Evolutionary conservation across 768 basidiomycete species (phyloP).

Genomic region (Podaxis mareebaensis): DNA sequence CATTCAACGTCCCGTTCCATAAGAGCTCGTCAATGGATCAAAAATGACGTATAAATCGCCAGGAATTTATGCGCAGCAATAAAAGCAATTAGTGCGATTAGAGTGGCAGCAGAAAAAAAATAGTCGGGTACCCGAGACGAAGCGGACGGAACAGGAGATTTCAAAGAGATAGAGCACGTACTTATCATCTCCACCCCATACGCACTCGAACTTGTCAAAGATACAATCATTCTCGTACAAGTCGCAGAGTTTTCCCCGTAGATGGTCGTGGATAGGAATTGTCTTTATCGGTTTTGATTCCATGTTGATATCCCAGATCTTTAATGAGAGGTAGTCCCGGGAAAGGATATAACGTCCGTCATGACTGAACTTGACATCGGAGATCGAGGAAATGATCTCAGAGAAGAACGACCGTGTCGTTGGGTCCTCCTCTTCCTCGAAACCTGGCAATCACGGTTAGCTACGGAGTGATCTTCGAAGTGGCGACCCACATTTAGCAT

Average conservation of each 20-base stretch:
- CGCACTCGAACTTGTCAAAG: constrained; percentile 99
- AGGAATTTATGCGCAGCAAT: constrained; percentile 3
- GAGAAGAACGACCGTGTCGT: constrained; percentile 98
- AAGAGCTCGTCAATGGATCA: constrained; percentile 6
- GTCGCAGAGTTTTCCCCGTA: constrained; percentile 96
- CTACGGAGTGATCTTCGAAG: constrained; percentile 16
- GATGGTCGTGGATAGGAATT: constrained; percentile 97
- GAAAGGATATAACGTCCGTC: constrained; percentile 97
- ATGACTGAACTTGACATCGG: constrained; percentile 98
- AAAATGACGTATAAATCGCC: constrained; percentile 22
- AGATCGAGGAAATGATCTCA: constrained; percentile 99
- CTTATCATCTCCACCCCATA: constrained; percentile 96
- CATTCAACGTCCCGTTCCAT: constrained; percentile 8
- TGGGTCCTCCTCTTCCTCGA: constrained; percentile 98
- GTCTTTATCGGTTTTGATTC: constrained; percentile 95
- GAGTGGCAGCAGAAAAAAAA: constrained; percentile 3
- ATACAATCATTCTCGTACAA: constrained; percentile 99
- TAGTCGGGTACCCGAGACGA: constrained; percentile 6
- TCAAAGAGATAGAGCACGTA: constrained; percentile 42
- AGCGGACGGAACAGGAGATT: constrained; percentile 24
- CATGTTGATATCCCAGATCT: constrained; percentile 99
- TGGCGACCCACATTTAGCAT: constrained; percentile 83
- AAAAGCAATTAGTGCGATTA: neutral
- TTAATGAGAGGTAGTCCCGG: constrained; percentile 94
- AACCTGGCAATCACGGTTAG: constrained; percentile 55